Base-by-base conservation (phyloP, 108 stramenopile species). In the Nitzschia putrida region DNA sequence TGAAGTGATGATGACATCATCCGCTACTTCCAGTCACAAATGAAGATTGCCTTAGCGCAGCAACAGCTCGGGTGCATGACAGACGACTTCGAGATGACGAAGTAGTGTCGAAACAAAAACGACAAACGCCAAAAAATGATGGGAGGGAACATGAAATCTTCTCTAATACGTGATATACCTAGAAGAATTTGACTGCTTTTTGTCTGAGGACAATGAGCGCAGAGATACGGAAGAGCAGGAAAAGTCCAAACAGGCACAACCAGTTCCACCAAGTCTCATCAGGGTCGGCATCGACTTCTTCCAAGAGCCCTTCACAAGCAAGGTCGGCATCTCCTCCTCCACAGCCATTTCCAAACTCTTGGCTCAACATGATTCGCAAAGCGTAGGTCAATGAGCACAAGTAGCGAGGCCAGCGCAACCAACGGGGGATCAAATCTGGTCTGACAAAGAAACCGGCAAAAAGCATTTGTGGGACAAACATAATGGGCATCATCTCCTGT, bases 381-480 rank as follows among this genome's bases (percentile, higher is more conserved):
- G 83, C 71, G 37, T 77, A 84, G 21, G 83, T 84, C 60, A 94
- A 53, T 2, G 85, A 63, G 70, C 89, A 94, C 13, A 91, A 73
- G 65, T 91, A 94, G 68, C 82, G 92, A 24, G 88, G 87, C 92
- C 92, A 91, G 44, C 86, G 77, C 41, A 87, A 39, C 82, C 82
- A 87, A 16, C 40, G 8, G 10, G 76, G 69, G 51, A 86, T 85
- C 23, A 85, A 61, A 21, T 69, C 74, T 1, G 73, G 74, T 0
- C 61, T 42, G 11, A 91, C 83, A 65, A 85, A 91, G 70, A 91
- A 84, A 8, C 90, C 90, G n/a, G 85, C 81, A 69, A 91, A 91
- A 13, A 91, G 81, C 76, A 91, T 82, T 71, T 91, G 90, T 3
- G 90, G 90, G 21, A 91, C 87, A 80, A 88, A 85, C 8, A 91